These are phyloP conservation scores for Pontederia paniculata DNA, from an alignment of 176 grass and related monocot species.

Conservation along the genomic window DNA sequence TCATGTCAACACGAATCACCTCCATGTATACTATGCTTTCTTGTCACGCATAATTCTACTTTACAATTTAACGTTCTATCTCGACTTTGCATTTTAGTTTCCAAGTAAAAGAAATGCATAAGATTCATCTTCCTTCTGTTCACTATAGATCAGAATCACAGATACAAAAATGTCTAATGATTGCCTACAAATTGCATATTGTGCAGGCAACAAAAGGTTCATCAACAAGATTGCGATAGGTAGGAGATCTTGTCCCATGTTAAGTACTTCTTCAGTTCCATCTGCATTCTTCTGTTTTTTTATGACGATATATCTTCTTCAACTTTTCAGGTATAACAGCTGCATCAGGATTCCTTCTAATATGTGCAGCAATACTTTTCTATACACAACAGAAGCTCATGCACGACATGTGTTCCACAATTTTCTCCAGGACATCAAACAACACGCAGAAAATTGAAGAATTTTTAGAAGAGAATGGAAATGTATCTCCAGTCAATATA, in stretches of 20 bases:
- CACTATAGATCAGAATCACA: neutral
- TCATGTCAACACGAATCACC: too few relatives aligned
- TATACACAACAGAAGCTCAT: neutral
- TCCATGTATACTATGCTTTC: too few relatives aligned
- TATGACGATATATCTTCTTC: neutral
- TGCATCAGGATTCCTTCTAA: too few relatives aligned
- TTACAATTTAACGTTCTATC: too few relatives aligned
- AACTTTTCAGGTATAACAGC: neutral
- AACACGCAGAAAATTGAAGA: neutral
- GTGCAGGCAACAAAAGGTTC: neutral
- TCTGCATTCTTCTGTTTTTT: too few relatives aligned
- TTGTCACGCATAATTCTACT: too few relatives aligned
- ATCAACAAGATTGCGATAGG: neutral
- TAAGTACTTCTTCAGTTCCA: neutral
- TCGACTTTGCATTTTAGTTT: too few relatives aligned
- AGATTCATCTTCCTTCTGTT: too few relatives aligned
- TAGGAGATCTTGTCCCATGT: neutral
- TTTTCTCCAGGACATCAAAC: neutral
- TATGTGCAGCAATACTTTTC: neutral
- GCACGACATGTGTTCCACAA: too few relatives aligned
- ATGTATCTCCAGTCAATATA: neutral
- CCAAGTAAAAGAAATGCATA: too few relatives aligned
- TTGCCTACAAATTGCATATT: neutral
- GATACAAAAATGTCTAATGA: neutral
- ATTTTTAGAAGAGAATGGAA: neutral